phyloP scores from a whole-genome alignment of 2,329 filamentous ascomycete species.

The Podosphaera fusca region DNA sequence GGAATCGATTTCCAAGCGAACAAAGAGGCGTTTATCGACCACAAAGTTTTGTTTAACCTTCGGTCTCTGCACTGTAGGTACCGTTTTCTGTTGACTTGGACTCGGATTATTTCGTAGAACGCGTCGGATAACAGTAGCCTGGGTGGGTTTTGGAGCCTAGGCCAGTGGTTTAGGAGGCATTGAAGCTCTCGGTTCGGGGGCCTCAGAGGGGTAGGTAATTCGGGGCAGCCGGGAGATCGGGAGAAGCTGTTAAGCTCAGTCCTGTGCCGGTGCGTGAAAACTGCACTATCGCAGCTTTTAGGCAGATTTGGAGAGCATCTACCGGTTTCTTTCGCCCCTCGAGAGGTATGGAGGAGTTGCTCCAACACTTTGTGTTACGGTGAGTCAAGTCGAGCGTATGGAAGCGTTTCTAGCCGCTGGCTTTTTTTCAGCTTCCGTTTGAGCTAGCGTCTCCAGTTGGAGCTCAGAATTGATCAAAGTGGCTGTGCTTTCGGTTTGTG shows the following conservation, averaged over 20 bases:
- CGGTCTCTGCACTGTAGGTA: not conserved
- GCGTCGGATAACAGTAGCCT: not conserved
- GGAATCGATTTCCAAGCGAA: not conserved
- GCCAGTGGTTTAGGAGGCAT: not conserved
- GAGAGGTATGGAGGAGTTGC: not conserved
- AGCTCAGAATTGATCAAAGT: not conserved
- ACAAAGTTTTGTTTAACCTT: not conserved
- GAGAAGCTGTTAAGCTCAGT: not conserved
- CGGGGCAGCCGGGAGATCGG: not conserved
- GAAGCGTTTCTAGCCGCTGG: not conserved
- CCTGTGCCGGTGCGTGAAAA: not conserved
- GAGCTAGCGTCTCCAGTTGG: not conserved
- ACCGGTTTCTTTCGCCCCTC: not conserved
- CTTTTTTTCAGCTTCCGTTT: not conserved
- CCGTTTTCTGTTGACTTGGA: not conserved
- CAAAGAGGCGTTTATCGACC: not conserved
- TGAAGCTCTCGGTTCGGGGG: not conserved
- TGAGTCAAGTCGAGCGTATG: not conserved
- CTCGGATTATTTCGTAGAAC: not conserved
- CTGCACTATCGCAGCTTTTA: not conserved
- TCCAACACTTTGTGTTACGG: not conserved
- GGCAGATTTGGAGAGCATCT: not conserved
- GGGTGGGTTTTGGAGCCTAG: not conserved
- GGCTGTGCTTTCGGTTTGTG: not conserved
- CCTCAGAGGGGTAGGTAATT: not conserved